These are phyloP conservation scores for Rossbeevera mucosa DNA, from an alignment of 768 basidiomycete species.

Conservation along the genomic window DNA sequence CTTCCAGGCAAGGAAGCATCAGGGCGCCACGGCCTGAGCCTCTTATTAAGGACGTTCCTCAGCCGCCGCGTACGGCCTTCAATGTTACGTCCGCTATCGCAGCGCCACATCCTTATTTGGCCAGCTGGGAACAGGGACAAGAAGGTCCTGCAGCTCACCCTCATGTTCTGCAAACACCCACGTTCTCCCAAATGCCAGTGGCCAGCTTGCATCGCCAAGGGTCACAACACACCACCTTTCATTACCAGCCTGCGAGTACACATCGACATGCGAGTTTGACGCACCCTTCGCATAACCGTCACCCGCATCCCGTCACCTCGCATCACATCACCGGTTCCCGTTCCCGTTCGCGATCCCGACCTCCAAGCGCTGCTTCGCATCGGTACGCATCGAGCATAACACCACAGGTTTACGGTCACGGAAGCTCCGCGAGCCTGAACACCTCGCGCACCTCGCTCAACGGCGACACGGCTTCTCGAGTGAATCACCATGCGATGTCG, in stretches of 20 bases:
- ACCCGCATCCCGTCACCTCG: conserved; percentile 11
- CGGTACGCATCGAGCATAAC: conserved; percentile 27
- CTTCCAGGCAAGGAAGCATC: conserved; percentile 19
- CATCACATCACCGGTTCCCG: conserved; percentile 17
- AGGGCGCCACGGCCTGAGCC: conserved; percentile 13
- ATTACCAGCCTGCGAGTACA: conserved; percentile 1
- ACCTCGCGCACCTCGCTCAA: conserved; percentile 21
- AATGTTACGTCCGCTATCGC: conserved; percentile 7
- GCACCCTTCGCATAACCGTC: conserved; percentile 11
- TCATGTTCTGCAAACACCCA: conserved; percentile 2
- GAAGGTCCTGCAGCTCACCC: not conserved
- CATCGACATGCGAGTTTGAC: conserved; percentile 12
- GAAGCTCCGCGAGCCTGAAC: conserved; percentile 18
- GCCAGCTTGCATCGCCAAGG: conserved; percentile 17
- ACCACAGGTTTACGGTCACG: conserved; percentile 23
- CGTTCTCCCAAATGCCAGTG: conserved; percentile 5
- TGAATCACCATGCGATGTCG: conserved; percentile 8
- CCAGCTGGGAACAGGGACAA: conserved; percentile 8
- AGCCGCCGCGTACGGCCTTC: conserved; percentile 16
- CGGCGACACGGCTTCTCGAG: conserved; percentile 9
- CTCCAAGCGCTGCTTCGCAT: conserved; percentile 30
- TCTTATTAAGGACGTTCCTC: conserved; percentile 18
- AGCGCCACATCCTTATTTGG: conserved; percentile 14
- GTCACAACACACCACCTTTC: conserved; percentile 13
- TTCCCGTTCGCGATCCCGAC: conserved; percentile 25